phyloP scores from a whole-genome alignment of 2,329 filamentous ascomycete genomes.

The Monosporascus ibericus region DNA sequence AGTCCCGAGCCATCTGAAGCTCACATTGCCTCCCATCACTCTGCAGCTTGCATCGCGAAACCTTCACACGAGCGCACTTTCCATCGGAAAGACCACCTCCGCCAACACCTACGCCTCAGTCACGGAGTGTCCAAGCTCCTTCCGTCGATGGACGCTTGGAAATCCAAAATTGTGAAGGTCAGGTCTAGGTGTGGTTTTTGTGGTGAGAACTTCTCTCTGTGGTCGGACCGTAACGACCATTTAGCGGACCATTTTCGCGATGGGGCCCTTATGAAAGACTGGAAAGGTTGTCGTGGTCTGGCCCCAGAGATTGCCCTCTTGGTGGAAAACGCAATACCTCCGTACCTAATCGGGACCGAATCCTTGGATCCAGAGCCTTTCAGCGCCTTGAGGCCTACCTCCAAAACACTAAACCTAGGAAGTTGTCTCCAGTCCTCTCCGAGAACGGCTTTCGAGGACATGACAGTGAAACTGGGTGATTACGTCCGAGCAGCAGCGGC shows the following conservation, averaged over 20 bases:
- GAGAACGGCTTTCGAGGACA: too few species aligned
- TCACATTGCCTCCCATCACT: neutral
- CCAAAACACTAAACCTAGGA: too few species aligned
- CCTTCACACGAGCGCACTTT: conserved; percentile 22
- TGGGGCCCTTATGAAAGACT: conserved; percentile 22
- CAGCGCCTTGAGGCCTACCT: too few species aligned
- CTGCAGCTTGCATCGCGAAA: neutral
- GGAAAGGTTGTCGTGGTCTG: conserved; percentile 23
- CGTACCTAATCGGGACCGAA: too few species aligned
- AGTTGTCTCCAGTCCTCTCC: too few species aligned
- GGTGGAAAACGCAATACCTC: conserved; percentile 19
- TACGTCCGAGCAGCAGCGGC: too few species aligned
- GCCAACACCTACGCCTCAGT: conserved; percentile 24
- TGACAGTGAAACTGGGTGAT: too few species aligned
- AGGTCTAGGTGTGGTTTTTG: conserved; percentile 26
- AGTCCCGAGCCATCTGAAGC: conserved; percentile 5
- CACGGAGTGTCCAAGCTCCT: conserved; percentile 26
- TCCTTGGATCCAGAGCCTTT: too few species aligned
- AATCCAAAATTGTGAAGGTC: conserved; percentile 14
- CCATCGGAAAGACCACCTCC: conserved; percentile 25
- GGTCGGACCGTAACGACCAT: conserved; percentile 23
- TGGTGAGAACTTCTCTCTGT: conserved; percentile 14
- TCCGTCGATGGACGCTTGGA: conserved; percentile 33
- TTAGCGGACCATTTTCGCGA: conserved; percentile 21
- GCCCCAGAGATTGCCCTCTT: conserved; percentile 13